Base-by-base conservation (phyloP, 176 grass and related monocot genomes). In the Musa schizocarpa region DNA sequence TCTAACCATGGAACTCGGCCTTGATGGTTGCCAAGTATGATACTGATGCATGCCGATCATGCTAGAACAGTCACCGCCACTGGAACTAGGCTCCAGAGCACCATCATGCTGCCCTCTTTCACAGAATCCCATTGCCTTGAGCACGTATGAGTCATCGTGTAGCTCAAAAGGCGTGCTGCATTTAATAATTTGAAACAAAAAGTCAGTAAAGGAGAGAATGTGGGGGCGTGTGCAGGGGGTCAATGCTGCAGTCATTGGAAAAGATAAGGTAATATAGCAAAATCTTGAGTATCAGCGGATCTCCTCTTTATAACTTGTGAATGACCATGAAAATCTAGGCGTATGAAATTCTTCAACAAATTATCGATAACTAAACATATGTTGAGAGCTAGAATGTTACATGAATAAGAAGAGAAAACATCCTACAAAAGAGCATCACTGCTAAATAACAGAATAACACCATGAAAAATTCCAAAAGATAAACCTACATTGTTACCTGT, bases 91-190 rank as follows among this genome's bases (percentile, higher is more conserved):
- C 21, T 80, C 88, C 50, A 75, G 69, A 58, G 70, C 49, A 27
- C 24, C 55, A 0, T 54, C 83, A 75, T 73, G 78, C 53, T 87
- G 76, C 82, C 88, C 84, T 68, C 62, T 80, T 81, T 90, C 88
- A 68, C 75, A 65, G 2, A 88, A 86, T 71, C 77, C 82, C 85
- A 99, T 91, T 81, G 85, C 96, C 88, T 99, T 99, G 12, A 99
- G 81, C 24, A 99, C 91, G 53, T 84, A 92, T 0, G 88, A 89
- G 82, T 99, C 96, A 74, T 99, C 96, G 68, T 94, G 96, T 65
- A 99, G 82, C 83, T 99, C 88, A 63, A 99, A 99, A 21, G 96
- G 96, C 11, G 96, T 99, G 54, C 96, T 99, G 85, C 79, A 87
- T 72, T 73, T 82, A 17, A 12, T 7, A 61, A 55, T 63, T 75